phyloP scores from a whole-genome alignment of 768 basidiomycete species.

The Pleurotus giganteus region DNA sequence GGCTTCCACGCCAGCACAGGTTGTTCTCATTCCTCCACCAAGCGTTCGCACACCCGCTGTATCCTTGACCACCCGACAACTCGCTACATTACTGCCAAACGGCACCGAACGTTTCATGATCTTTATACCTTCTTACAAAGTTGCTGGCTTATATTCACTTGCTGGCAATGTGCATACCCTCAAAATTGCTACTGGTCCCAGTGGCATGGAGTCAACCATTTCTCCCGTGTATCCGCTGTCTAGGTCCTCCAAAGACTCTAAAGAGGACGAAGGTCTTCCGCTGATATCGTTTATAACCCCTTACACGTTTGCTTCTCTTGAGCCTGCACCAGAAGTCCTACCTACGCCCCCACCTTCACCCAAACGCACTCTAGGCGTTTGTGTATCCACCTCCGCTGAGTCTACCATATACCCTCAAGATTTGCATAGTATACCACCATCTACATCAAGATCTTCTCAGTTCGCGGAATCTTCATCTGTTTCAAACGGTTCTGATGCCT shows the following conservation, averaged over 20 bases:
- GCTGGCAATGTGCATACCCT: background rate
- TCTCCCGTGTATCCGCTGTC: background rate
- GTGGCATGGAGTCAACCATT: background rate
- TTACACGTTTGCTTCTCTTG: background rate
- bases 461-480: background rate
- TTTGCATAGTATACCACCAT: background rate
- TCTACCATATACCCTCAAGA: background rate
- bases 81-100: conserved; percentile 12
- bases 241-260: background rate
- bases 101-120: conserved; percentile 15
- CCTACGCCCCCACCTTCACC: conserved; percentile 6
- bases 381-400: background rate
- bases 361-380: background rate
- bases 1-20: background rate
- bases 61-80: conserved; percentile 2
- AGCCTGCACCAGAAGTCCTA: background rate
- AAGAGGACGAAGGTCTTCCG: background rate
- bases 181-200: background rate
- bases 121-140: conserved; percentile 11
- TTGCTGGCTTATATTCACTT: conserved; percentile 6
- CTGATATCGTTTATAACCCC: background rate
- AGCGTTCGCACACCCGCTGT: background rate
- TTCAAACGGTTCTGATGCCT: background rate
- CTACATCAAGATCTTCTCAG: background rate
- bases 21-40: conserved; percentile 12